Base-by-base conservation (phyloP, 345 rosid species). In the Raphanus raphanistrum region DNA sequence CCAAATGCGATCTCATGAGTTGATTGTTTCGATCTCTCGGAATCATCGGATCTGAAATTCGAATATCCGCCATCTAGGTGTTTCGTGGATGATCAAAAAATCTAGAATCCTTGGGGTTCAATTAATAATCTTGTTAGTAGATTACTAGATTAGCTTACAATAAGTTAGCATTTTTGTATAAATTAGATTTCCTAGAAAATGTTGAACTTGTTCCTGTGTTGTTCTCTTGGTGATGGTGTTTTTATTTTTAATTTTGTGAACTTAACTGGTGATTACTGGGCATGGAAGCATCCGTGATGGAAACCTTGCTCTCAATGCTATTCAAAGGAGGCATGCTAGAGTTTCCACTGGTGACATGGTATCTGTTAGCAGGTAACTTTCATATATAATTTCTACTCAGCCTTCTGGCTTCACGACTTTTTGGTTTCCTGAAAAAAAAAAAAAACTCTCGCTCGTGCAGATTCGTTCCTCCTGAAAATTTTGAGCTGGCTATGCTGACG, bases 271-370 rank as follows among this genome's bases (percentile, higher is more conserved):
- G 41, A 54, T 84, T 82, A 95, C 97, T 79, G 87, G 96, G 74
- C 99, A 93, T 80, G 88, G 90, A 25, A 81, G 68, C 62, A 81
- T 96, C 68, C 83, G 80, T 62, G 71, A 80, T 72, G 99, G 91
- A 13, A 72, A 83, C 28, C 84, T 96, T 54, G 98, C 86, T 13
- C 69, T 96, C 50, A 96, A 96, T 86, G 86, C 97, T 29, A 88
- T 96, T 81, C 99, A 96, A 77, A 87, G 99, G 3, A 86, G 98
- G 12, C 88, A 84, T 70, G 92, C 92, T 10, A 90, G 85, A 84
- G 98, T 91, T 69, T 96, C 99, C 4, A 86, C 92, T 57, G 97
- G 96, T 26, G 98, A 96, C 41, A 52, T 82, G 3, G 72, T 91
- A 28, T 86, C 93, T 45, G 86, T 87, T 66, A 73, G 82, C 86